Evolutionary conservation across 768 basidiomycete species (phyloP).

Genomic region (Boletus reticulatus): DNA sequence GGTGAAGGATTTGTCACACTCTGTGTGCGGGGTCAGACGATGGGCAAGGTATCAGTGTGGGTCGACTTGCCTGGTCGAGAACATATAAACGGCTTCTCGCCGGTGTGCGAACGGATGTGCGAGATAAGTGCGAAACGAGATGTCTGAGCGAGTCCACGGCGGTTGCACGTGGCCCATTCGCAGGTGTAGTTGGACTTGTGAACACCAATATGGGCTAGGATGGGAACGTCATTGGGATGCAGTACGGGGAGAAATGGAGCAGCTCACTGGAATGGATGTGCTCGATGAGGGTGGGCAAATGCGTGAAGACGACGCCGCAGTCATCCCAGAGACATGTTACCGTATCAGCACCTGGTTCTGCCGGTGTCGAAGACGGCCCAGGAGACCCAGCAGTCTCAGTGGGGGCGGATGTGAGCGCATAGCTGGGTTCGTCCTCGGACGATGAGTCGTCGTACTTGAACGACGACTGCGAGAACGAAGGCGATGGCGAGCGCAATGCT

Average conservation of each 20-base stretch:
- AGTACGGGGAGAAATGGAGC: neutral
- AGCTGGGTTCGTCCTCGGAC: slow-evolving; percentile 23
- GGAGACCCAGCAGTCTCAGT: slow-evolving; percentile 21
- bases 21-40: slow-evolving; percentile 37
- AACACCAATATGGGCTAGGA: slow-evolving; percentile 73
- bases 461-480: slow-evolving; percentile 36
- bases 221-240: neutral
- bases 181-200: slow-evolving; percentile 87
- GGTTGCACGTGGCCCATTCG: slow-evolving; percentile 81
- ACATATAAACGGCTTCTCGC: slow-evolving; percentile 92
- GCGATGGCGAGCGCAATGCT: slow-evolving; percentile 41
- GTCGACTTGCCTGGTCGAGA: slow-evolving; percentile 62
- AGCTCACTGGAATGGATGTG: slow-evolving; percentile 79
- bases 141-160: slow-evolving; percentile 80
- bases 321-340: slow-evolving; percentile 84
- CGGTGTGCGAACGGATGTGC: slow-evolving; percentile 89
- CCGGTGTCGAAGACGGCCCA: slow-evolving; percentile 18
- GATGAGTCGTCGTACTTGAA: slow-evolving; percentile 25
- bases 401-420: slow-evolving; percentile 9
- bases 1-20: slow-evolving; percentile 94
- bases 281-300: slow-evolving; percentile 71
- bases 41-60: neutral
- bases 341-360: slow-evolving; percentile 44
- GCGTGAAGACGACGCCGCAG: slow-evolving; percentile 70
- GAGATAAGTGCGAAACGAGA: slow-evolving; percentile 89